Evolutionary conservation across 1,284 basidiomycete species (phyloP).

Genomic region (Leccinum fallax): DNA sequence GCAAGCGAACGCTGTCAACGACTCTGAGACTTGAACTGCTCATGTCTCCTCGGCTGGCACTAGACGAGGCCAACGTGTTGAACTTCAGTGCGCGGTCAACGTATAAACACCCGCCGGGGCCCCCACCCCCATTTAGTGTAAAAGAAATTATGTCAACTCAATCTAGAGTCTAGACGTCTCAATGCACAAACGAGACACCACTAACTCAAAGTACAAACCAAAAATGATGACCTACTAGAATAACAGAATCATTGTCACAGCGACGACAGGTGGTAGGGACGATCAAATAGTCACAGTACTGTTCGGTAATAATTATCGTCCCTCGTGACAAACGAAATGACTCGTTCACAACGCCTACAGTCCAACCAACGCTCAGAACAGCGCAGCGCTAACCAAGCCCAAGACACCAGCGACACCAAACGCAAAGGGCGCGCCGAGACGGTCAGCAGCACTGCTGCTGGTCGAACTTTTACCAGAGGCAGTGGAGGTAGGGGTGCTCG

Average conservation of each 20-base stretch:
- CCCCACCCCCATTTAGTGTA: background rate
- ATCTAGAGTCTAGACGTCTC: background rate
- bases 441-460: conserved; percentile 33
- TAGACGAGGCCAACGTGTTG: no score
- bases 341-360: background rate
- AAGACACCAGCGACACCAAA: conserved; percentile 48
- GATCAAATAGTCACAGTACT: background rate
- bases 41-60: no score
- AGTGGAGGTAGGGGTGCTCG: conserved; percentile 11
- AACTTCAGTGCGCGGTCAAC: no score
- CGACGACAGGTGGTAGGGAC: conserved; percentile 14
- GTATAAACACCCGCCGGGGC: no score
- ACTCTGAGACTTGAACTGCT: no score
- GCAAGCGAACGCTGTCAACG: no score
- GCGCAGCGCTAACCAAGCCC: conserved; percentile 50
- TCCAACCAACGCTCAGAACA: conserved; percentile 39
- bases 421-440: conserved; percentile 32
- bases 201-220: conserved; percentile 2
- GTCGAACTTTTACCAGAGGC: conserved; percentile 23
- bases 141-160: background rate
- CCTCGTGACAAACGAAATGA: conserved; percentile 8
- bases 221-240: conserved; percentile 12
- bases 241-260: conserved; percentile 15
- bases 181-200: background rate
- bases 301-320: conserved; percentile 9